Percentiles rank a stretch among this genome's conserved stretches.
Conservation (phyloP, 192 early-diverging fungal genomes). For the Backusella liffmaniae region DNA sequence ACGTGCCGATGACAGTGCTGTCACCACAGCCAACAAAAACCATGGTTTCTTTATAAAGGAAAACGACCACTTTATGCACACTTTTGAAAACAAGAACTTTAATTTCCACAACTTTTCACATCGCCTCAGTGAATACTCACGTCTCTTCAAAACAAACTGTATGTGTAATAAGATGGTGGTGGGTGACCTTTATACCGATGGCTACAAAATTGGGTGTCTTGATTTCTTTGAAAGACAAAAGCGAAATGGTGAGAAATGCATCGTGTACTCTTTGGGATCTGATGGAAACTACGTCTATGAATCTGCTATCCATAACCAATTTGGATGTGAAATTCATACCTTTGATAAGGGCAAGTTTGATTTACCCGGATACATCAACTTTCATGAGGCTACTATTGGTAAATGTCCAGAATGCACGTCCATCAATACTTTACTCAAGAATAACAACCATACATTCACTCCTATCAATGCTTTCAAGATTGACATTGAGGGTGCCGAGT, state of each 20-base stretch:
- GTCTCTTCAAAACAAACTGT: background rate
- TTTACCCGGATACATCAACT: background rate
- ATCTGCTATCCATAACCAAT: background rate
- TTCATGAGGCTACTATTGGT: background rate
- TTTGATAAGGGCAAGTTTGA: background rate
- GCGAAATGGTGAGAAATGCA: background rate
- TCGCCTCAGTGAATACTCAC: background rate
- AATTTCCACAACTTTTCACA: background rate
- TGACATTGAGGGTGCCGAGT: background rate
- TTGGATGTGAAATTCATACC: background rate
- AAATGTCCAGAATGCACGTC: background rate
- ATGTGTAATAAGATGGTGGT: conserved; percentile 1
- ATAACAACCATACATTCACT: background rate
- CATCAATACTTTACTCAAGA: background rate
- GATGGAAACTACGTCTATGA: background rate
- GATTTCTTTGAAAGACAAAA: background rate
- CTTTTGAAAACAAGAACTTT: background rate
- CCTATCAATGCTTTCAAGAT: conserved; percentile 1
- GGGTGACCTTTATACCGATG: background rate
- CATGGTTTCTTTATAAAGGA: background rate
- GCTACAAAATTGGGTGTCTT: background rate
- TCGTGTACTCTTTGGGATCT: background rate
- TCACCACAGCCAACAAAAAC: background rate
- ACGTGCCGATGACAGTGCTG: background rate
- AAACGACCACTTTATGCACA: background rate